Base-by-base conservation (phyloP, 345 rosid genomes). In the Cardamine resedifolia region DNA sequence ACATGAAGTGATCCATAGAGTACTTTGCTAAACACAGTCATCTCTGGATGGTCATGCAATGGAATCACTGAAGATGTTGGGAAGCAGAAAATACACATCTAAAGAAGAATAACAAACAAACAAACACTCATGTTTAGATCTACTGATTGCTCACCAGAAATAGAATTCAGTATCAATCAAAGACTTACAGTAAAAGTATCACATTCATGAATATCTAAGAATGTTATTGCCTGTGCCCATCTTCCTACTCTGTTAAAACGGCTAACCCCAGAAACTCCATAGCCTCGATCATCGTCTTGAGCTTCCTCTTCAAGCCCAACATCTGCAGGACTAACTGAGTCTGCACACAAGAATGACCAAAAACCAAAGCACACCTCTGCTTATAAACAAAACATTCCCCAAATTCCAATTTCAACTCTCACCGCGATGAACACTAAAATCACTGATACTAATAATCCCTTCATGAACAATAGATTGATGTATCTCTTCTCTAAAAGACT, bases 61-160 rank as follows among this genome's bases (percentile, higher is more conserved):
- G 98, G 98, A 79, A 95, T 95, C 70, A 91, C 96, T 6, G 94
- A 82, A 11, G 98, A 91, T 44, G 97, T 88, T 58, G 99, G 98
- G 83, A 95, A 90, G 81, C 96, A 85, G 83, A 91, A 95, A 68
- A 95, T 74, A 70, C 98, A 95, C 86, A 95, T 95, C 99, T 95
- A 94, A 9, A 59, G 43, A 44, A 7, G 12, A 28, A n/a, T n/a
- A n/a, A n/a, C n/a, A n/a, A n/a, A 58, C 55, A 44, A 83, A 69
- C 7, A 70, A 33, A 44, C 30, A 33, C 51, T 43, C 18, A 12
- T 66, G 0, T 48, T 50, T 69, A 51, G 49, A 14, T 31, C 18
- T 27, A 26, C 34, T 70, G 76, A 56, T 70, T 36, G 44, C 38
- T 26, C 33, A 62, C 15, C 10, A 69, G 47, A 27, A 39, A 43